A percentile compares a stretch with the other conserved stretches of the same genome.
Evolutionary conservation across 1,139 yeast genomes (phyloP).

Genomic region (Scheffersomyces titani): DNA sequence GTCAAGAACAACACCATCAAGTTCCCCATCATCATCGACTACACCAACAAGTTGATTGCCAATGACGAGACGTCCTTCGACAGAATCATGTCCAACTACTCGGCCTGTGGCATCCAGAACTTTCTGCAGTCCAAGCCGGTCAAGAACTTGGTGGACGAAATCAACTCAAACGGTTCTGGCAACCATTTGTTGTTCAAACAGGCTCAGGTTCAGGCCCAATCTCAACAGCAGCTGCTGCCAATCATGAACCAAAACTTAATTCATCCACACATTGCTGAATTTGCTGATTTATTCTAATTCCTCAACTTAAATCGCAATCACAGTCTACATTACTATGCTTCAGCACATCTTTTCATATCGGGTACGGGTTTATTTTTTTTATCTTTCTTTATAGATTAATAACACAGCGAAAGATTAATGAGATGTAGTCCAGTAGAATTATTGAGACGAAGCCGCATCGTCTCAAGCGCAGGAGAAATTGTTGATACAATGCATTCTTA

Average conservation of each 20-base stretch:
- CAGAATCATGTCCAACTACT: constrained; percentile 45
- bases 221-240: constrained; percentile 7
- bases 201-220: constrained; percentile 7
- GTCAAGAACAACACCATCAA: constrained; percentile 4
- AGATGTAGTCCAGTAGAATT: neutral
- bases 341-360: neutral
- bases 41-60: constrained; percentile 54
- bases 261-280: constrained; percentile 50
- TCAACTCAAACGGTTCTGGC: constrained; percentile 1
- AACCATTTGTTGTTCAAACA: neutral
- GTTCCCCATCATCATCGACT: constrained; percentile 58
- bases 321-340: neutral
- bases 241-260: constrained; percentile 21
- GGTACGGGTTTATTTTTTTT: constrained; percentile 1
- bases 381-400: constrained; percentile 1
- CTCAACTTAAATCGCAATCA: neutral
- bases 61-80: constrained; percentile 46
- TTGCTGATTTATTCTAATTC: constrained; percentile 45
- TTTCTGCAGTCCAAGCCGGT: constrained; percentile 4
- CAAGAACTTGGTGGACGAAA: neutral
- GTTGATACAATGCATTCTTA: too few relatives aligned
- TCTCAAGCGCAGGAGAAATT: too few relatives aligned
- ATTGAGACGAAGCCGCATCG: too few relatives aligned
- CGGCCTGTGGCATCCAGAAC: constrained; percentile 39
- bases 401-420: neutral